phyloP scores from a whole-genome alignment of 192 early-diverging fungal genomes.

The Podila minutissima region DNA sequence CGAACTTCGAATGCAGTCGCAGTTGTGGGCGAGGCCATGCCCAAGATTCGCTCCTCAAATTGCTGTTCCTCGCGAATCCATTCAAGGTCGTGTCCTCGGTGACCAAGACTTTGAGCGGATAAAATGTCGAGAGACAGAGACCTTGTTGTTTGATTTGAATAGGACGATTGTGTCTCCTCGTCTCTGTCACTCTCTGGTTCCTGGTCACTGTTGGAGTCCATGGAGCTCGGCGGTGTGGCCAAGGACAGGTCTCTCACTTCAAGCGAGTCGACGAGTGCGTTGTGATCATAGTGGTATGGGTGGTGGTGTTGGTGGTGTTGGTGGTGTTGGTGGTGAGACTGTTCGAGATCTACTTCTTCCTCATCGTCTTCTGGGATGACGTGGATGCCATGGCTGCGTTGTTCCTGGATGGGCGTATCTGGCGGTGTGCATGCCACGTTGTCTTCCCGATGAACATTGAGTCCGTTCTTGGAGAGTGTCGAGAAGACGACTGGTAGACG shows the following conservation, averaged over 20 bases:
- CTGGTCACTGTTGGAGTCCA: constrained; percentile 14
- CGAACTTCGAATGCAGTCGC: constrained; percentile 38
- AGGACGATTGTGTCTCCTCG: neutral
- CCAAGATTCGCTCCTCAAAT: neutral
- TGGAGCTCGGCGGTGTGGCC: constrained; percentile 35
- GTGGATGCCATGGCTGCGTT: constrained; percentile 11
- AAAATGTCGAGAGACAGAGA: constrained; percentile 26
- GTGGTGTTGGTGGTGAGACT: neutral
- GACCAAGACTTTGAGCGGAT: constrained; percentile 30
- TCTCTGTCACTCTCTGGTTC: neutral
- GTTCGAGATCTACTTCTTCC: neutral
- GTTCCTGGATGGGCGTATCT: constrained; percentile 44
- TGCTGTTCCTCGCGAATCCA: constrained; percentile 41
- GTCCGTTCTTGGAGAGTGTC: constrained; percentile 55
- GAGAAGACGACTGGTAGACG: constrained; percentile 64
- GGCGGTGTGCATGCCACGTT: constrained; percentile 24
- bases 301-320: neutral
- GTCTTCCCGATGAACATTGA: constrained; percentile 45
- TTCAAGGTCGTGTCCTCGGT: neutral
- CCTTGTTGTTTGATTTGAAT: neutral
- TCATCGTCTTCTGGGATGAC: constrained; percentile 6
- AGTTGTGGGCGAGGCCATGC: constrained; percentile 33
- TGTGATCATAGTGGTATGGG: neutral
- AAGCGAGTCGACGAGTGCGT: neutral
- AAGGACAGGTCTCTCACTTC: constrained; percentile 3